Evolutionary conservation across 768 basidiomycete species (phyloP).

Genomic region (Coprinopsis cinerea): DNA sequence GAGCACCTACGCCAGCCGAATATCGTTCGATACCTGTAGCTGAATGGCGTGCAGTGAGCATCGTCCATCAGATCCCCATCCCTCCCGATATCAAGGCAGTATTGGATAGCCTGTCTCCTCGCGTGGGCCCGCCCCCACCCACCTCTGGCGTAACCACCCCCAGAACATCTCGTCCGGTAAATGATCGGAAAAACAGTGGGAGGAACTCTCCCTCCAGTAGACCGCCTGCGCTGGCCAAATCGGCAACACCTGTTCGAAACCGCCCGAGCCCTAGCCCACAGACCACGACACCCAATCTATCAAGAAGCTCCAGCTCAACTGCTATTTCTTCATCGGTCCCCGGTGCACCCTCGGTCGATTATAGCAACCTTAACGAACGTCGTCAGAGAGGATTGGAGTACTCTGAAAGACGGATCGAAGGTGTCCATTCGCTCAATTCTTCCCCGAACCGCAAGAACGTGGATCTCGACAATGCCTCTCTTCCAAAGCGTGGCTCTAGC

Average conservation of each 20-base stretch:
- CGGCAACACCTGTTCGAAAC: constrained; percentile 24
- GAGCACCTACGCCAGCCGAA: constrained; percentile 59
- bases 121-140: constrained; percentile 21
- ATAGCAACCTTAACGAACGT: constrained; percentile 34
- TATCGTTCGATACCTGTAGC: constrained; percentile 58
- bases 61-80: constrained; percentile 68
- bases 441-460: constrained; percentile 56
- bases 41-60: constrained; percentile 78
- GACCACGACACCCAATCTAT: constrained; percentile 27
- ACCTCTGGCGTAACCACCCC: constrained; percentile 26
- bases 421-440: constrained; percentile 49
- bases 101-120: constrained; percentile 46
- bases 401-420: constrained; percentile 38
- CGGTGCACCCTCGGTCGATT: constrained; percentile 41
- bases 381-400: constrained; percentile 35
- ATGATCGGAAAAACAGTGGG: constrained; percentile 43
- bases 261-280: constrained; percentile 54
- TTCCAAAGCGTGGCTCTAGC: constrained; percentile 37
- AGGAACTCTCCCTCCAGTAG: constrained; percentile 37
- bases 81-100: constrained; percentile 66
- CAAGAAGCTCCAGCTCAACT: constrained; percentile 35
- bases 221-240: constrained; percentile 23
- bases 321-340: constrained; percentile 41
- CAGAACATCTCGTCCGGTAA: constrained; percentile 11
- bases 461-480: constrained; percentile 46